Evolutionary conservation across 768 basidiomycete genomes (phyloP).

Genomic region (Macrolepiota albuminosa): DNA sequence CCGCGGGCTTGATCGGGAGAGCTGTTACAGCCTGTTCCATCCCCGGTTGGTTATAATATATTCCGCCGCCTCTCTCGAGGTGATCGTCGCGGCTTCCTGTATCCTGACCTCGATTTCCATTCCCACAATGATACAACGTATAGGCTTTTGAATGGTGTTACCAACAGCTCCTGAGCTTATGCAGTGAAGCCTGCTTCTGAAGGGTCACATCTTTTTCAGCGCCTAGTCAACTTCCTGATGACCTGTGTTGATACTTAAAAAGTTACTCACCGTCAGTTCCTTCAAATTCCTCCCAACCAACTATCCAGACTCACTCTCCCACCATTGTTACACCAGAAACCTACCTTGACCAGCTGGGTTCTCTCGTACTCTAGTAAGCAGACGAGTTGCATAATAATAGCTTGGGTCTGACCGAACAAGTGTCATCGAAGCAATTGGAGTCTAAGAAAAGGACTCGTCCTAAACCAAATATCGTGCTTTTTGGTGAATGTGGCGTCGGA

Average conservation of each 20-base stretch:
- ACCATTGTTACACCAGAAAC: neutral
- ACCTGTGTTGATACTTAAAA: neutral
- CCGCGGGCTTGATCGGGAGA: too few species aligned
- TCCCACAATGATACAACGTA: neutral
- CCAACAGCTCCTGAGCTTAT: neutral
- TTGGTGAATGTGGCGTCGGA: conserved; percentile 34
- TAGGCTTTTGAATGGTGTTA: neutral
- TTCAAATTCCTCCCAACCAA: neutral
- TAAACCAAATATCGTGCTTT: conserved; percentile 29
- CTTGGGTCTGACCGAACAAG: neutral
- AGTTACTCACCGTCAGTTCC: neutral
- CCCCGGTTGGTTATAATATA: too few species aligned
- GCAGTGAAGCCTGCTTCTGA: neutral
- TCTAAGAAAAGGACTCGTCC: neutral
- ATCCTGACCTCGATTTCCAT: neutral
- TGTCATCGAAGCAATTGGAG: neutral
- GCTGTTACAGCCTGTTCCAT: too few species aligned
- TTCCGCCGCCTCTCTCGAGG: too few species aligned
- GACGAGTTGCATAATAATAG: neutral
- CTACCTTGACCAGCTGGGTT: too few species aligned
- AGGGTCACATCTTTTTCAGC: neutral
- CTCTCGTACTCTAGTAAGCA: neutral
- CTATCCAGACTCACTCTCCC: neutral
- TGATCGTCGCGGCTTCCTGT: neutral
- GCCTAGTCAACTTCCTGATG: neutral